Evolutionary conservation across 352 stramenopile genomes (phyloP).

Genomic region (Globisporangium alternatum): DNA sequence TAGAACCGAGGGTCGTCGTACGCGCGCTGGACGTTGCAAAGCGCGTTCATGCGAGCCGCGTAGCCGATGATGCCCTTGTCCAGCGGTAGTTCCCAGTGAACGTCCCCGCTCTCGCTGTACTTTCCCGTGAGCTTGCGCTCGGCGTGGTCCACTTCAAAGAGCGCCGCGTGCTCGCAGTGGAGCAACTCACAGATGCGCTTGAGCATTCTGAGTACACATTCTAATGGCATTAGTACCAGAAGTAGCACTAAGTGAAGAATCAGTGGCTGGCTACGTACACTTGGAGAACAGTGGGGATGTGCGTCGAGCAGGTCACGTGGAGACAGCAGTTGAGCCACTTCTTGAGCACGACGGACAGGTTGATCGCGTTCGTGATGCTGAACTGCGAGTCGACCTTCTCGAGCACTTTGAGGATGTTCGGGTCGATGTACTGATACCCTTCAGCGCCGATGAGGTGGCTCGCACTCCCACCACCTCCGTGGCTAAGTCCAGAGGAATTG

Average conservation of each 20-base stretch:
- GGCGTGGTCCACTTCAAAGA: conserved; percentile 58
- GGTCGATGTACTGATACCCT: conserved; percentile 70
- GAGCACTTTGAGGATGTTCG: conserved; percentile 75
- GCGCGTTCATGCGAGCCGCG: conserved; percentile 40
- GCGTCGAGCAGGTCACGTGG: conserved; percentile 51
- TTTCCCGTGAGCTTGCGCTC: conserved; percentile 31
- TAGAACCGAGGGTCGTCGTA: conserved; percentile 78
- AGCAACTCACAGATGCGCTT: conserved; percentile 56
- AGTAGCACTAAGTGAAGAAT: background rate
- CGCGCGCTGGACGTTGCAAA: conserved; percentile 61
- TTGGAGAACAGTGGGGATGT: conserved; percentile 39
- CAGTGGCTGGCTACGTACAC: conserved; percentile 11
- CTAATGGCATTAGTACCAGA: background rate
- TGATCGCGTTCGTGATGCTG: conserved; percentile 80
- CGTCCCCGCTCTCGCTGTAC: conserved; percentile 38
- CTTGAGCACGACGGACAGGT: conserved; percentile 58
- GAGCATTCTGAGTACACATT: conserved; percentile 28
- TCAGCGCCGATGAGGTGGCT: conserved; percentile 37
- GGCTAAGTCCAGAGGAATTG: conserved; percentile 2
- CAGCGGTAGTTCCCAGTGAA: conserved; percentile 59
- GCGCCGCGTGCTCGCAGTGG: conserved; percentile 65
- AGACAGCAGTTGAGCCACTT: conserved; percentile 74
- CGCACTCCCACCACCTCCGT: background rate
- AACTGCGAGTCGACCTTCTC: conserved; percentile 86
- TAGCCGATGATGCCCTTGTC: conserved; percentile 72